Evolutionary conservation across 225 moss, liverwort and hornwort species (phyloP), one percentile per base, ranked within the genome.

Genomic region (Antitrichia curtipendula): DNA sequence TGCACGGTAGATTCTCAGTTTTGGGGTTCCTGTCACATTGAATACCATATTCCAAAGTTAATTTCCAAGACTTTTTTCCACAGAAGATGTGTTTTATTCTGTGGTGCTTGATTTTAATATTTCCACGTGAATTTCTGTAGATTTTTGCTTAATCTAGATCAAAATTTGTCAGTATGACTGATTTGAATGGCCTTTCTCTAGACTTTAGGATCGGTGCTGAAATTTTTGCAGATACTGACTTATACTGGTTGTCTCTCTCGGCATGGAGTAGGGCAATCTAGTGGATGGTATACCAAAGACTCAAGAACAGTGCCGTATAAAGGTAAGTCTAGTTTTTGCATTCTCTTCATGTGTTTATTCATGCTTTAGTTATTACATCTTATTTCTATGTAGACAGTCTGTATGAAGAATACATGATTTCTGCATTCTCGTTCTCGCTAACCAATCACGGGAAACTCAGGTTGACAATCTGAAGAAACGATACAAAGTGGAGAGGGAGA

Each of bases 391-490:
- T 69, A 27, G 66, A 75, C 49, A 75, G 69, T 50, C 58, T 65
- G 38, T 22, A 40, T 62, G 85, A 77, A 83, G 34, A 34, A 17
- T 28, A 34, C 20, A 20, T 66, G 7, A 24, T 54, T 38, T 53
- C 22, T 52, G 43, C 45, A n/a, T 45, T 28, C 43, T 52, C 56
- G 31, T 81, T 50, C 6, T 86, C 38, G 22, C 85, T 85, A 85
- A 78, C 25, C 28, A 34, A 50, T 63, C 19, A 17, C 21, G 59
- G 47, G 41, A 56, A 75, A 47, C 40, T 61, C 75, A 92, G 91
- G 94, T 94, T 40, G 94, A 94, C 65, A 94, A 94, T 63, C 63
- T 94, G 87, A 94, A 94, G 90, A 94, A 94, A 83, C 94, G 94
- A 16, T 94, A 92, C 81, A 94, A 94, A 86, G 94, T 94, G n/a